phyloP scores from a whole-genome alignment of 202 grass and related monocot genomes.

The Setaria viridis region DNA sequence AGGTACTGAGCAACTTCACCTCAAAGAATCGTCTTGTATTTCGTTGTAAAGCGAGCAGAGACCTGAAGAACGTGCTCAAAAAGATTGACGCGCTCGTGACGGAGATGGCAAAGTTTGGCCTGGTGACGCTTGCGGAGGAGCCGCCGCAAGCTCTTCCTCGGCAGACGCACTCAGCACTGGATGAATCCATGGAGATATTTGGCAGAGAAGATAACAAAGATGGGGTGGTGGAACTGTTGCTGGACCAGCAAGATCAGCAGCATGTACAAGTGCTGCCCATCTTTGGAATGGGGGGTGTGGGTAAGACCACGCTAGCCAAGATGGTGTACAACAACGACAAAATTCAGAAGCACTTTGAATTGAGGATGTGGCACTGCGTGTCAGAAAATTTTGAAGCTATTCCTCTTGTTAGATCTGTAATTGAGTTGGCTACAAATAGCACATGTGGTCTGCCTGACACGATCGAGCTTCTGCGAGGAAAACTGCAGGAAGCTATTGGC shows the following conservation, averaged over 20 bases:
- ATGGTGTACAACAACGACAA: background rate
- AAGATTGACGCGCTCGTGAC: background rate
- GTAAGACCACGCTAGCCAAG: conserved; percentile 39
- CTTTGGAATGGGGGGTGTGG: conserved; percentile 41
- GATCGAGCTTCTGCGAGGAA: background rate
- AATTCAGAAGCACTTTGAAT: background rate
- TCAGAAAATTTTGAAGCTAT: conserved; percentile 9
- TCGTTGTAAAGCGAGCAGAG: background rate
- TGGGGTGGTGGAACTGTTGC: background rate
- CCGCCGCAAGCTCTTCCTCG: background rate
- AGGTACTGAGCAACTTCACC: conserved; percentile 26
- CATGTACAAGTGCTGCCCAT: conserved; percentile 4
- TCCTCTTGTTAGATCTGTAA: background rate
- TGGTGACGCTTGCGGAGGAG: background rate
- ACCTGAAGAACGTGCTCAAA: background rate
- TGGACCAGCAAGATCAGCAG: background rate
- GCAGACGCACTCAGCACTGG: background rate
- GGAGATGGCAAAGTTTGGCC: background rate
- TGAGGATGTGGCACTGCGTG: conserved; percentile 32
- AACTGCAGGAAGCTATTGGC: background rate
- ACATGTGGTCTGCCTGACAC: background rate
- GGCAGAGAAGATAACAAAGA: background rate
- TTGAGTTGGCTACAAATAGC: background rate
- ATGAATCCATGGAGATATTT: rapidly evolving
- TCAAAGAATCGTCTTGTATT: background rate